Percentiles rank a stretch among this genome's conserved stretches.
Conservation (phyloP, 805 yeast genomes). For the Clavispora asparagi region DNA sequence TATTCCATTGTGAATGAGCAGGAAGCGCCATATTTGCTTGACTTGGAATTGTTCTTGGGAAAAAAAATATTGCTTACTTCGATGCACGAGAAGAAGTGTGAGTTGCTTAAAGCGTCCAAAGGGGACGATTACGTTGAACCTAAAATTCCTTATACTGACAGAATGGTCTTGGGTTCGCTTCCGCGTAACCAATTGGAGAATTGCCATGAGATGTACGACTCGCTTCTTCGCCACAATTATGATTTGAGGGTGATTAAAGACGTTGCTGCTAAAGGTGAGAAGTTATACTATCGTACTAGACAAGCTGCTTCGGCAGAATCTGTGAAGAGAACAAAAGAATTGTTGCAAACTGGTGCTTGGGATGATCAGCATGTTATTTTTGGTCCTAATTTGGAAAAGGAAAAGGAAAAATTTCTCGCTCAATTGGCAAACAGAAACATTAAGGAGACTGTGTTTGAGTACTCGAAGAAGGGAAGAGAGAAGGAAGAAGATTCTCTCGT, state of each 20-base stretch:
- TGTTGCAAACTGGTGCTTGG: constrained; percentile 69
- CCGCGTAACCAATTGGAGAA: constrained; percentile 72
- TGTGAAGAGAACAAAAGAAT: constrained; percentile 78
- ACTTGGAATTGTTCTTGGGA: constrained; percentile 85
- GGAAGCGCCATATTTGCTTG: constrained; percentile 86
- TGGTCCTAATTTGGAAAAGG: constrained; percentile 70
- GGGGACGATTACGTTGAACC: constrained; percentile 45
- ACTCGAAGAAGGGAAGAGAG: constrained; percentile 43
- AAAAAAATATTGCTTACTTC: constrained; percentile 67
- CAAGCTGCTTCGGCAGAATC: constrained; percentile 82
- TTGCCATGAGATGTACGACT: constrained; percentile 65
- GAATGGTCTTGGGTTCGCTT: constrained; percentile 77
- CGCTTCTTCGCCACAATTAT: constrained; percentile 54
- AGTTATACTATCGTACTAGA: constrained; percentile 78
- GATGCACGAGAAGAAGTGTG: constrained; percentile 61
- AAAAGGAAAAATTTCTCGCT: constrained; percentile 66
- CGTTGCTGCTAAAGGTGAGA: constrained; percentile 85
- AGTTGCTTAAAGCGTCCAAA: constrained; percentile 44
- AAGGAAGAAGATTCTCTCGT: constrained; percentile 65
- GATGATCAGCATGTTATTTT: constrained; percentile 80
- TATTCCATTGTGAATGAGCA: constrained; percentile 79
- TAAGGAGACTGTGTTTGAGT: constrained; percentile 93
- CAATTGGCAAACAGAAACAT: constrained; percentile 62
- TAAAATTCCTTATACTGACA: constrained; percentile 61
- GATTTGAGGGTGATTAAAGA: constrained; percentile 61